Evolutionary conservation across 371 early-diverging fungal species (phyloP).

Genomic region (Fennellomyces sp.): DNA sequence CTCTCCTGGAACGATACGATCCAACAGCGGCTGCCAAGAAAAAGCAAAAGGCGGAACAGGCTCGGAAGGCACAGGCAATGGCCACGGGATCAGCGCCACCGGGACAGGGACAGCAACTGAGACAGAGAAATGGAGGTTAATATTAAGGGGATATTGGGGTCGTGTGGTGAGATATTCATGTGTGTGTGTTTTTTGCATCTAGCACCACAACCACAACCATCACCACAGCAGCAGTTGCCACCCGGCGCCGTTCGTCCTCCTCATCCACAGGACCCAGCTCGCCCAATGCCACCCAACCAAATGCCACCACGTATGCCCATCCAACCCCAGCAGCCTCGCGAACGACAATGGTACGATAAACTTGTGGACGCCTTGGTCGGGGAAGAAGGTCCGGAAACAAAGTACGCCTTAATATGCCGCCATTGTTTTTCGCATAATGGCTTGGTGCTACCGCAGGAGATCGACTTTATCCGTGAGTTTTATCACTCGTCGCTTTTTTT

Average conservation of each 20-base stretch:
- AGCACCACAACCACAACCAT: no score
- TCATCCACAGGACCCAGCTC: no score
- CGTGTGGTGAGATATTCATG: no score
- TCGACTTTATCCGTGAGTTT: conserved; percentile 64
- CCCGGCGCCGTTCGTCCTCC: no score
- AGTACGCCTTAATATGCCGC: conserved; percentile 91
- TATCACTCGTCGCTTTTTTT: not conserved
- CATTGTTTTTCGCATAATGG: conserved; percentile 92
- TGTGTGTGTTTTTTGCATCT: no score
- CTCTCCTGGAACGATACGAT: conserved; percentile 77
- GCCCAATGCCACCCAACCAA: no score
- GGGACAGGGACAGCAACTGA: not conserved
- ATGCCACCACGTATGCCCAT: no score
- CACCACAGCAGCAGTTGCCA: no score
- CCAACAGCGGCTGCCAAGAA: conserved; percentile 15
- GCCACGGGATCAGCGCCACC: not conserved
- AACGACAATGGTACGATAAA: conserved; percentile 75
- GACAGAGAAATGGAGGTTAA: conserved; percentile 10
- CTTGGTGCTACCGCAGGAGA: conserved; percentile 80
- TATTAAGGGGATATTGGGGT: not conserved
- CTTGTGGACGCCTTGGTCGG: conserved; percentile 88
- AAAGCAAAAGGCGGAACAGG: conserved; percentile 3
- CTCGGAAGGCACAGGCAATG: not conserved
- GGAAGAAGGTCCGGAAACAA: conserved; percentile 77
- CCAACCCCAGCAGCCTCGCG: conserved; percentile 14